Base-by-base conservation (phyloP, 768 basidiomycete genomes). In the Strobilomyces dryophilus region DNA sequence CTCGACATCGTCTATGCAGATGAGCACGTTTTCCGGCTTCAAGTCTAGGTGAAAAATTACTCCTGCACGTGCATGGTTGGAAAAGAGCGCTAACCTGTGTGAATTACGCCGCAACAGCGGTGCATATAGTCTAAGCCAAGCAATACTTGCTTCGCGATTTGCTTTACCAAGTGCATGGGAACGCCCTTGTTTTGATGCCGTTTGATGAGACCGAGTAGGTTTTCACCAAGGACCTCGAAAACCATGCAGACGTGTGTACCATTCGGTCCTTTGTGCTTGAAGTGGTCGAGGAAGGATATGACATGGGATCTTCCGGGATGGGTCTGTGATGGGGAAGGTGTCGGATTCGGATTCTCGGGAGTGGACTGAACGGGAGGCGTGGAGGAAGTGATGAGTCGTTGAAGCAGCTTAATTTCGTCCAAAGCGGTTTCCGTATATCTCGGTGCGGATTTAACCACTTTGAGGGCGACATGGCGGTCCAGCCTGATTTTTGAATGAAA, bases 241-340 rank as follows among this genome's bases (percentile, higher is more conserved):
- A 97, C 94, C 97, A 99, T 98, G 79, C 97, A 98, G 61, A 99
- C 90, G 72, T 99, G 97, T 15, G 82, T 87, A 35, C 97, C 97
- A 68, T 99, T 97, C 10, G 94, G 94, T 1, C 97, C 97, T 56
- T 89, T 89, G 73, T 98, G 97, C 26, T 87, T 82, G 71, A 99
- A 99, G 69, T 98, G 93, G 74, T 99, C 95, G 44, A 98, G 87
- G 69, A 98, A 92, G 14, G 89, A 91, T 69, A 99, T 95, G 70
- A 98, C 95, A 68, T 99, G 97, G 18, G 87, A 85, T 56, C 92
- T 77, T 4, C 95, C 95, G 0, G 94, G 82, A 69, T 98, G 93
- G 0, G 85, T 83, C 46, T 81, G 82, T 2, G 85, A 76, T 9
- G 82, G 84, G 2, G 78, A 69, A 0, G 77, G 72, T 0, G 77